These are phyloP conservation scores for Naganishia antarctica DNA, from an alignment of 768 basidiomycete genomes.

Conservation along the genomic window DNA sequence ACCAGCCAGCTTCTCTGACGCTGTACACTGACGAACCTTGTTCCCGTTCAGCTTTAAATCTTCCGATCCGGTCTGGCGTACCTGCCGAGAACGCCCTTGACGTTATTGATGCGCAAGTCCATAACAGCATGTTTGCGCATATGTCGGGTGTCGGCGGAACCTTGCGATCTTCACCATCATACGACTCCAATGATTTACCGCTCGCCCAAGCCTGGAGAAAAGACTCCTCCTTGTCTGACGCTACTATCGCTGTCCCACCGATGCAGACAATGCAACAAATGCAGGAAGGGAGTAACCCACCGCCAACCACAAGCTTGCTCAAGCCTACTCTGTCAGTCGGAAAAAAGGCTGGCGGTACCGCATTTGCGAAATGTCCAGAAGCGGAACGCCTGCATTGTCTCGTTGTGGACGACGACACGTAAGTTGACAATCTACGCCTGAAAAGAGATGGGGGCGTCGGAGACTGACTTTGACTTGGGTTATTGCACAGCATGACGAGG, in stretches of 20 bases:
- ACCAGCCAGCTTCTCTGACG: neutral
- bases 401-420: slow-evolving; percentile 48
- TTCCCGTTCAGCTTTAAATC: slow-evolving; percentile 6
- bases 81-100: slow-evolving; percentile 26
- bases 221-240: slow-evolving; percentile 8
- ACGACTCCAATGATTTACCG: neutral
- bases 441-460: too few relatives aligned
- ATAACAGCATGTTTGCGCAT: slow-evolving; percentile 21
- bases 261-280: slow-evolving; percentile 18
- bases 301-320: neutral
- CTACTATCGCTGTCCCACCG: neutral
- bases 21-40: neutral
- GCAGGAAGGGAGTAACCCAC: neutral
- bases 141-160: slow-evolving; percentile 16
- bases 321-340: neutral
- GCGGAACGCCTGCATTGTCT: slow-evolving; percentile 34
- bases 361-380: neutral
- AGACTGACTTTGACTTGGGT: too few relatives aligned
- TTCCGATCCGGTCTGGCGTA: slow-evolving; percentile 12
- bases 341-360: neutral
- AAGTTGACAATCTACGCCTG: too few relatives aligned
- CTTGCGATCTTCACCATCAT: slow-evolving; percentile 2
- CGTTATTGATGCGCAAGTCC: slow-evolving; percentile 26
- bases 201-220: neutral
- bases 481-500: slow-evolving; percentile 37